Conservation (phyloP, 106 monocot genomes). For the Hemerocallis citrina region DNA sequence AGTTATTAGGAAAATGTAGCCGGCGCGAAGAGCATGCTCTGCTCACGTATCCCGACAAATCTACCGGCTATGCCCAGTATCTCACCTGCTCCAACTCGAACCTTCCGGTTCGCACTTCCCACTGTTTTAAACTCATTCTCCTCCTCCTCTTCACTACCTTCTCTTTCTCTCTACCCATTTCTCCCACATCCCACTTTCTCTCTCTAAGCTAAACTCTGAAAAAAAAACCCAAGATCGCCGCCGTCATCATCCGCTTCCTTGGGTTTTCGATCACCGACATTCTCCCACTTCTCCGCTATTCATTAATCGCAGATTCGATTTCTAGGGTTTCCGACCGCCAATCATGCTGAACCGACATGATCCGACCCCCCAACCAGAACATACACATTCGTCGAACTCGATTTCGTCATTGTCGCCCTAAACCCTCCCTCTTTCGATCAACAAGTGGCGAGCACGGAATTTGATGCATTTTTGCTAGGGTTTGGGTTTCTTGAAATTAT, state of each 20-base stretch:
- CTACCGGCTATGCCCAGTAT: slow-evolving; percentile 19
- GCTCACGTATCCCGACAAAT: background rate
- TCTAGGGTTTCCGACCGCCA: slow-evolving; percentile 7
- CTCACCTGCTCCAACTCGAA: background rate
- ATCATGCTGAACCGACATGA: background rate
- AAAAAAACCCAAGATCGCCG: background rate
- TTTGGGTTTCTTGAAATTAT: too few species aligned
- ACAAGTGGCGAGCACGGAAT: too few species aligned
- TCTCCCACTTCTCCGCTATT: background rate
- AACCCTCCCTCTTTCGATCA: too few species aligned
- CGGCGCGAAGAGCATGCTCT: background rate
- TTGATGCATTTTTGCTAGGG: too few species aligned
- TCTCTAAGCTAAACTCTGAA: background rate
- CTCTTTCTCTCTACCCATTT: too few species aligned
- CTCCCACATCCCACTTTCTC: background rate
- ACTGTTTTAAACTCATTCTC: background rate
- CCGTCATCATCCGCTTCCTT: background rate
- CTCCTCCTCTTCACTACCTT: background rate
- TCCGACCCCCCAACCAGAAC: too few species aligned
- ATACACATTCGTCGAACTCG: too few species aligned
- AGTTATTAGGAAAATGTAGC: too few species aligned
- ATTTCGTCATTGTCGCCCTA: slow-evolving; percentile 5
- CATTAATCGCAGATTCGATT: background rate
- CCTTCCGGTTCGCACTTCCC: slow-evolving; percentile 11
- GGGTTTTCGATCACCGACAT: slow-evolving; percentile 6